Base-by-base conservation (phyloP, 495 filamentous ascomycete genomes). In the Lasiosphaeria miniovina region DNA sequence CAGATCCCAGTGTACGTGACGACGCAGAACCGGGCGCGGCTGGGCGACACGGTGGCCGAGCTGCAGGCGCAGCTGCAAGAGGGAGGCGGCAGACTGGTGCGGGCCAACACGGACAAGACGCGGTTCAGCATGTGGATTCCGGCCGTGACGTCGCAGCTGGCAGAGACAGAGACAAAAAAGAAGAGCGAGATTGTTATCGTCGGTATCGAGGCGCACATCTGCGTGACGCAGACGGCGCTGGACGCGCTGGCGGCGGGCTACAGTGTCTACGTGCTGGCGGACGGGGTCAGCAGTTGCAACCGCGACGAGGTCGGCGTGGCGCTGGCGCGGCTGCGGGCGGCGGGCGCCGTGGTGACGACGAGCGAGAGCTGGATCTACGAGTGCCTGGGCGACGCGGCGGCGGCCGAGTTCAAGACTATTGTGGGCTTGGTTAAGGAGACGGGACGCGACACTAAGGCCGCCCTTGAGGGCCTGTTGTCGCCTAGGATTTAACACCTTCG, bases 361-460 rank as follows among this genome's bases (percentile, higher is more conserved):
- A 95, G 90, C 74, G 94, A 98, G 84, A 88, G 90, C 72, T 89
- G 87, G 75, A 63, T 98, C 62, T 98, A 94, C 77, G 93, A 98
- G 80, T 88, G 86, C 69, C 84, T 98, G 86, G 90, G 91, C 17
- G 92, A 97, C 81, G 89, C 94, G 15, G 79, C 69, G 4, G 88
- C 89, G 66, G 71, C 77, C 6, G 85, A 90, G 84, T 96, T 98
- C 69, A 84, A 80, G 73, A 76, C 71, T 38, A 80, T 97, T 52
- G 87, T 86, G 61, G 78, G 76, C 62, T 61, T 97, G 62, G 88
- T 98, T 4, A 96, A 91, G 85, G 90, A 90, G 69, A 86, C 79
- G 14, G 83, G 81, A 60, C 74, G 78, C 60, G 80, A 77, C 55
- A 95, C 90, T 0, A 88, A 82, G 76, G 75, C 76, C 15, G 80